These are phyloP conservation scores for Carex kokanica DNA, from an alignment of 176 grass and related monocot genomes.

Conservation along the genomic window DNA sequence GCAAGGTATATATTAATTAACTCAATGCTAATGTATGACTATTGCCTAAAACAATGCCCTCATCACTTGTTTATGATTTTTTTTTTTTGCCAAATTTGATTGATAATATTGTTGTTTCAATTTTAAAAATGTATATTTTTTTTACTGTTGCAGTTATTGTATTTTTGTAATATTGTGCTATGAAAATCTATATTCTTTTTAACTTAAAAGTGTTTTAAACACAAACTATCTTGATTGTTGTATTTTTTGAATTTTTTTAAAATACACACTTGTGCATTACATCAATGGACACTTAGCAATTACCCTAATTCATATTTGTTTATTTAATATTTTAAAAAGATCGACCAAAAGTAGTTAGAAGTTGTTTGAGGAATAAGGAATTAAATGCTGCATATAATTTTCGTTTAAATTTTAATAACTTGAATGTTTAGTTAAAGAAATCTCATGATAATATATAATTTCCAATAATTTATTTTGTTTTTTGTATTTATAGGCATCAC, in stretches of 20 bases:
- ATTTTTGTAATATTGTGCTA: not conserved
- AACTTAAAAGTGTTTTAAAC: not conserved
- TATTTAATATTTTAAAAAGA: too few species aligned
- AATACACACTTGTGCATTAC: too few species aligned
- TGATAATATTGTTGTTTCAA: not conserved
- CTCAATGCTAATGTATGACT: too few species aligned
- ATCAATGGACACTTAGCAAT: too few species aligned
- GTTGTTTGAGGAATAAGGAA: too few species aligned
- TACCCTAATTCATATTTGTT: too few species aligned
- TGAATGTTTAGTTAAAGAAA: not conserved
- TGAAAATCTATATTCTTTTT: not conserved
- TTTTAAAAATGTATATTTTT: not conserved
- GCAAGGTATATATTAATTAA: constrained; percentile 35
- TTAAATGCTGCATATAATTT: too few species aligned
- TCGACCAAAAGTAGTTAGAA: too few species aligned
- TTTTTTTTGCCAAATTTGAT: not conserved
- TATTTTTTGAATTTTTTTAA: too few species aligned
- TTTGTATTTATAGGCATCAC: constrained; percentile 34
- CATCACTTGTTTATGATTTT: not conserved
- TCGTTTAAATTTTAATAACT: too few species aligned
- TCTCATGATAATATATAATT: not conserved
- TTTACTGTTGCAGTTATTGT: not conserved
- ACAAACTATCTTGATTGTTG: too few species aligned
- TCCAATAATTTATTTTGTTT: not conserved
- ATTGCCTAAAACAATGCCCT: too few species aligned